A percentile compares a stretch with the other conserved stretches of the same genome.
Evolutionary conservation across 2,329 filamentous ascomycete genomes (phyloP).

Genomic region (Neopestalotiopsis rosae): DNA sequence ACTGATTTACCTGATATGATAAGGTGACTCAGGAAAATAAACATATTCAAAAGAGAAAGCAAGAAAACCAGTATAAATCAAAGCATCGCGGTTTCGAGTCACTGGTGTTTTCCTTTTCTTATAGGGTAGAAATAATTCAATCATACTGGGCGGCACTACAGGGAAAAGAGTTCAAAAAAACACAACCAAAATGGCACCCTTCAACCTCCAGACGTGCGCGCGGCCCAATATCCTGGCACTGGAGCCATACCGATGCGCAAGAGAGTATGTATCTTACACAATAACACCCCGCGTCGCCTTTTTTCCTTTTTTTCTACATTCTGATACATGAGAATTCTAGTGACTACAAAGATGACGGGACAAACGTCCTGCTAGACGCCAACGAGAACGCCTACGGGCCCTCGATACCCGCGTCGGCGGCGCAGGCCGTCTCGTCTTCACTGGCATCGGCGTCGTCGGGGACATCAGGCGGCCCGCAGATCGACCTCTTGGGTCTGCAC

Average conservation of each 20-base stretch:
- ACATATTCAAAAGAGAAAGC: too few relatives aligned
- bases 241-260: slow-evolving; percentile 79
- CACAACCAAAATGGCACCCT: slow-evolving; percentile 59
- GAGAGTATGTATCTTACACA: slow-evolving; percentile 61
- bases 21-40: neutral
- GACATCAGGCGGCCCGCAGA: slow-evolving; percentile 51
- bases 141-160: too few relatives aligned
- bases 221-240: slow-evolving; percentile 78
- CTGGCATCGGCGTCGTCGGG: slow-evolving; percentile 38
- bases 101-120: neutral
- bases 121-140: neutral
- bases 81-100: neutral
- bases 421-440: slow-evolving; percentile 37
- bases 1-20: neutral
- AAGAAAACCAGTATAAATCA: neutral
- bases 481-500: slow-evolving; percentile 84
- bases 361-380: slow-evolving; percentile 93
- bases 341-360: slow-evolving; percentile 99
- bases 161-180: neutral
- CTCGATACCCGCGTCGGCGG: slow-evolving; percentile 63
- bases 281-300: neutral
- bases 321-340: slow-evolving; percentile 54
- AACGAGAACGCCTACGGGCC: slow-evolving; percentile 98
- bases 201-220: slow-evolving; percentile 76
- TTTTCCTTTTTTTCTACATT: neutral